phyloP scores from a whole-genome alignment of 768 basidiomycete species.

The Termitomyces bulborhizus region DNA sequence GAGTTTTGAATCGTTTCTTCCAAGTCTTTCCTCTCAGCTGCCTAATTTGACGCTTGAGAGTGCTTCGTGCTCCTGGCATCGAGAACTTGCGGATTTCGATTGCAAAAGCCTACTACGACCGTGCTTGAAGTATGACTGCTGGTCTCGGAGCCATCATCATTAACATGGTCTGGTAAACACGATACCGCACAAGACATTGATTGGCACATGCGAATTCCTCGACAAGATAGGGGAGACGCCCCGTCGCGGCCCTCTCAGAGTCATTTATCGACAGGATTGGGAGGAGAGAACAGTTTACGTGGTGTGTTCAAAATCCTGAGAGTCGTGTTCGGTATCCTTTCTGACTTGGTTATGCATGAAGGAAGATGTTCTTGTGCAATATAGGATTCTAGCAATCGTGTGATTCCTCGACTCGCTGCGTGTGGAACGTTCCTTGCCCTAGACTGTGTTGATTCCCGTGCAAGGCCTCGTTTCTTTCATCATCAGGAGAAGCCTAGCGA shows the following conservation, averaged over 20 bases:
- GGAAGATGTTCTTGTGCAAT: constrained; percentile 64
- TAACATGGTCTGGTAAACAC: too few relatives aligned
- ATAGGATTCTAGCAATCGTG: constrained; percentile 47
- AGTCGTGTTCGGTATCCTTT: background rate
- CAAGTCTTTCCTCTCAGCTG: constrained; percentile 57
- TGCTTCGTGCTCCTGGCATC: constrained; percentile 22
- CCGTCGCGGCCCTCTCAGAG: too few relatives aligned
- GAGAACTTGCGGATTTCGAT: constrained; percentile 37
- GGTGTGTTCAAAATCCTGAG: constrained; percentile 33
- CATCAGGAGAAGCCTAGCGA: constrained; percentile 53
- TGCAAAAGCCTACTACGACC: constrained; percentile 44
- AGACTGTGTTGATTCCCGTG: constrained; percentile 20
- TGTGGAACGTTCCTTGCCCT: constrained; percentile 7
- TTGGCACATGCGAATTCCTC: too few relatives aligned
- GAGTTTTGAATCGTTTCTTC: constrained; percentile 14
- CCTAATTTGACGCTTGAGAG: constrained; percentile 36
- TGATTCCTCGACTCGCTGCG: constrained; percentile 36
- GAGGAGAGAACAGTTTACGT: constrained; percentile 50
- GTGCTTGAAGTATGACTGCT: constrained; percentile 58
- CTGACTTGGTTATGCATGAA: constrained; percentile 22
- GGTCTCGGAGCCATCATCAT: constrained; percentile 35
- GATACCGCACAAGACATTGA: too few relatives aligned
- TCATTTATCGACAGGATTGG: too few relatives aligned
- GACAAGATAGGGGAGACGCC: too few relatives aligned
- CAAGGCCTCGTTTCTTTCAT: constrained; percentile 56